Percentiles rank a stretch among this genome's conserved stretches.
These are phyloP conservation scores for Trypanosoma platydactyli DNA, from an alignment of 208 protist genomes.

Conservation along the genomic window DNA sequence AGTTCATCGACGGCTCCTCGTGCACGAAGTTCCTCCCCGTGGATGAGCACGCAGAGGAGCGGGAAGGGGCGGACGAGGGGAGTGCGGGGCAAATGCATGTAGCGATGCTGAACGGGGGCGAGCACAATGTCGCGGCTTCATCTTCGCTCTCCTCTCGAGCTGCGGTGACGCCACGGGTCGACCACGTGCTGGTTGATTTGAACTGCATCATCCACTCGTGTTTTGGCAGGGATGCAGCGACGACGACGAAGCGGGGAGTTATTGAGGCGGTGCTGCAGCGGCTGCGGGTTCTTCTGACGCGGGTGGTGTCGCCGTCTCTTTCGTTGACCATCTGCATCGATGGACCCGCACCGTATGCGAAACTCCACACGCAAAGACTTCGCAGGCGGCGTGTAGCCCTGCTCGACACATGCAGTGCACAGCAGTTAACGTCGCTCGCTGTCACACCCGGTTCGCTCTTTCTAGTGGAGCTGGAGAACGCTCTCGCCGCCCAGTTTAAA, in stretches of 20 bases:
- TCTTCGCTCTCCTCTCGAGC: not conserved
- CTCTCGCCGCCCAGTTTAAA: constrained; percentile 73
- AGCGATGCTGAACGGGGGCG: constrained; percentile 3
- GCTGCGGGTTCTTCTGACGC: constrained; percentile 62
- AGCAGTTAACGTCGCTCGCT: constrained; percentile 64
- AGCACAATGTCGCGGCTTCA: not conserved
- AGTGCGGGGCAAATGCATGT: constrained; percentile 10
- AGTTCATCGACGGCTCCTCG: constrained; percentile 77
- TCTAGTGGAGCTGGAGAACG: constrained; percentile 87
- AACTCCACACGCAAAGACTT: constrained; percentile 82
- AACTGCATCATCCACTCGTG: constrained; percentile 87
- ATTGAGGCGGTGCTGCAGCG: constrained; percentile 80
- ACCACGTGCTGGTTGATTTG: constrained; percentile 85
- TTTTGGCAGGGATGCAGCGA: constrained; percentile 34
- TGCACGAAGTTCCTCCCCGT: constrained; percentile 72
- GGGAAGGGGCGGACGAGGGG: constrained; percentile 26
- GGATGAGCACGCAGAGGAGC: constrained; percentile 50
- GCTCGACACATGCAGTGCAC: constrained; percentile 40
- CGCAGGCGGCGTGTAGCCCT: constrained; percentile 66
- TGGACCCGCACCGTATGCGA: constrained; percentile 77
- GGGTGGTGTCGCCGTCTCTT: constrained; percentile 52
- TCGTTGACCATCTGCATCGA: constrained; percentile 83
- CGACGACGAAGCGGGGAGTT: constrained; percentile 53
- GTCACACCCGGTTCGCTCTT: constrained; percentile 84
- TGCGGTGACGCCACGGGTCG: constrained; percentile 29